Percentiles rank a stretch among this genome's conserved stretches.
Evolutionary conservation across 2,329 filamentous ascomycete species (phyloP).

Genomic region (Sclerotinia glacialis): DNA sequence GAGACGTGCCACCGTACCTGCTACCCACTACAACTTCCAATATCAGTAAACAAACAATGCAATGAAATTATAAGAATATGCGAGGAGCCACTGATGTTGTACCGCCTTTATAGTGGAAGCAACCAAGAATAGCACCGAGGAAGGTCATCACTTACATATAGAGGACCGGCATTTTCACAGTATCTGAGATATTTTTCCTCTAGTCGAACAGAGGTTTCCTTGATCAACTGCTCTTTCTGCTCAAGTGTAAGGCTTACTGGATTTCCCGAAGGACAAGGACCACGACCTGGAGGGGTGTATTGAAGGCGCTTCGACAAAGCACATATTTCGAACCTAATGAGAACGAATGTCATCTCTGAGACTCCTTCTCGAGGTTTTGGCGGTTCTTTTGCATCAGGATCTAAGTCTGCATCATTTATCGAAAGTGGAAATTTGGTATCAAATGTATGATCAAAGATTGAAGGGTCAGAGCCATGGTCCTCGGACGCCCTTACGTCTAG

Average conservation of each 20-base stretch:
- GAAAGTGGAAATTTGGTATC: constrained; percentile 55
- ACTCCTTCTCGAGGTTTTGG: constrained; percentile 35
- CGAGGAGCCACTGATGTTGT: background rate
- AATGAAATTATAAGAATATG: background rate
- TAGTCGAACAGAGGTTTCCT: constrained; percentile 35
- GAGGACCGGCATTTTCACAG: constrained; percentile 43
- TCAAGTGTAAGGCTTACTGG: constrained; percentile 29
- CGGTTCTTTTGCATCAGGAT: constrained; percentile 37
- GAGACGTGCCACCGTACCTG: constrained; percentile 44
- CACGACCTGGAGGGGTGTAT: constrained; percentile 31
- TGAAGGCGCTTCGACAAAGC: constrained; percentile 30
- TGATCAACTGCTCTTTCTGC: constrained; percentile 38
- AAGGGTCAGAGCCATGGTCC: constrained; percentile 61
- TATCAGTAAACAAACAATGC: background rate
- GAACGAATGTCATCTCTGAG: constrained; percentile 43
- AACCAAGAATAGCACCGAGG: background rate
- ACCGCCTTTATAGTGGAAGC: background rate
- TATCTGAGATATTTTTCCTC: constrained; percentile 39
- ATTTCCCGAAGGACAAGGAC: constrained; percentile 19
- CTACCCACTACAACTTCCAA: constrained; percentile 43
- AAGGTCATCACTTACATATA: constrained; percentile 38
- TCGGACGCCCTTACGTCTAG: constrained; percentile 60
- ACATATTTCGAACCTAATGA: constrained; percentile 41
- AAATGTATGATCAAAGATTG: constrained; percentile 55
- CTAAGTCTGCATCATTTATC: constrained; percentile 49